These are phyloP conservation scores for Zanthoxylum bungeanum DNA, from an alignment of 345 rosid species.

Conservation along the genomic window DNA sequence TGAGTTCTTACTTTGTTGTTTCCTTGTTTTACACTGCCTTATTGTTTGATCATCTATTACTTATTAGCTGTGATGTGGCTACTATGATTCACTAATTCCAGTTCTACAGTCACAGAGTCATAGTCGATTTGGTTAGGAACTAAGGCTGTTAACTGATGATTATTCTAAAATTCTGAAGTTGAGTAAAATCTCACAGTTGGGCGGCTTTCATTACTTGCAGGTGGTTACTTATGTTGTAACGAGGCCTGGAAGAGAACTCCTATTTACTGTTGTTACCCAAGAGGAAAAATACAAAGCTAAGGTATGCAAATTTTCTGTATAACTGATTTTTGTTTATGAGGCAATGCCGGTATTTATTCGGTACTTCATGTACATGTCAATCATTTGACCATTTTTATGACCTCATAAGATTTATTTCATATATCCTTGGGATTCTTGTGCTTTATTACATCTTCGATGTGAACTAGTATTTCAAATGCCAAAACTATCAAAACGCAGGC, in stretches of 20 bases:
- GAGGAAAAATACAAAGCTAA: constrained; percentile 98
- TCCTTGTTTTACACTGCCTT: neutral
- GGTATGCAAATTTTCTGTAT: constrained; percentile 32
- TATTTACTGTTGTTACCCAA: constrained; percentile 84
- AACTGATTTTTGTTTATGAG: neutral
- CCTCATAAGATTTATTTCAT: neutral
- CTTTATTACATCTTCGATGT: neutral
- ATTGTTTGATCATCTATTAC: neutral
- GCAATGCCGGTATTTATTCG: neutral
- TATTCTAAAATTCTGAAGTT: neutral
- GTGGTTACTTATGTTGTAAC: constrained; percentile 84
- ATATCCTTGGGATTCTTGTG: neutral
- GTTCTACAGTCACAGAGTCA: neutral
- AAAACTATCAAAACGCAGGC: constrained; percentile 10
- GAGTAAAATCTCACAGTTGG: neutral
- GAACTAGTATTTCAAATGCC: neutral
- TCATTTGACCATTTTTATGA: neutral
- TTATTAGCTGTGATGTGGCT: neutral
- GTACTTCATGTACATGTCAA: neutral
- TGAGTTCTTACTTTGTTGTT: neutral
- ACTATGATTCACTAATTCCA: no score
- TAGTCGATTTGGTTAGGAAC: neutral
- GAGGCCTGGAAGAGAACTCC: constrained; percentile 90
- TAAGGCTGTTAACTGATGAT: neutral
- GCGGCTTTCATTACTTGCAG: constrained; percentile 29